phyloP scores from a whole-genome alignment of 2,329 filamentous ascomycete genomes.

The Fusarium sp. region DNA sequence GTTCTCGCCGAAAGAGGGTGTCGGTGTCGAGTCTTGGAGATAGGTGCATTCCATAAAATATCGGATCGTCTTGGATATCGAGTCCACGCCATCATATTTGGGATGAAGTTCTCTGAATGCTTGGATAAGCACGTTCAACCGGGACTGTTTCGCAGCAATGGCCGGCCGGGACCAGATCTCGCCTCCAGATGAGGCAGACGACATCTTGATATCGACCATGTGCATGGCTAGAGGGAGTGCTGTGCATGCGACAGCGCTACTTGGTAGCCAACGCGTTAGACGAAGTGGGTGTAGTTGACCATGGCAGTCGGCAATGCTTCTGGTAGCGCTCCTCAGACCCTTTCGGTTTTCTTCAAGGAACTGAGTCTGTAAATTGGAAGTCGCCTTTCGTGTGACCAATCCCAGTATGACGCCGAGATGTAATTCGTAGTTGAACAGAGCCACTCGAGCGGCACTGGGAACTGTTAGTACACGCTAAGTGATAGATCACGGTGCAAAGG shows the following conservation, averaged over 20 bases:
- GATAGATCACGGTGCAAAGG: too few relatives aligned
- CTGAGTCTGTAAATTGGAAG: slow-evolving; percentile 3
- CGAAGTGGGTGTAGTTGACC: slow-evolving; percentile 20
- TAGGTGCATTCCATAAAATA: slow-evolving; percentile 39
- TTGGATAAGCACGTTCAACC: slow-evolving; percentile 35
- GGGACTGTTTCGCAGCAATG: slow-evolving; percentile 29
- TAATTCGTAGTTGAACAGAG: slow-evolving; percentile 33
- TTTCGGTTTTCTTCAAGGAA: slow-evolving; percentile 32
- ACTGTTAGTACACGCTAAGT: background rate
- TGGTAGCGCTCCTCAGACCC: slow-evolving; percentile 27
- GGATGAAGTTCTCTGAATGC: slow-evolving; percentile 34
- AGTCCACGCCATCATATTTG: slow-evolving; percentile 37
- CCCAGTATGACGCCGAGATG: slow-evolving; percentile 32
- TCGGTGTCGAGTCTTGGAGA: background rate
- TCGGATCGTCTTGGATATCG: slow-evolving; percentile 35
- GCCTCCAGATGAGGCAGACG: slow-evolving; percentile 15
- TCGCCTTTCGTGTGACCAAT: slow-evolving; percentile 4
- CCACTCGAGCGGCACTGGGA: slow-evolving; percentile 28
- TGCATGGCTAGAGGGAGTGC: slow-evolving; percentile 37
- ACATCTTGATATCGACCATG: slow-evolving; percentile 35
- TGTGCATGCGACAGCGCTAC: slow-evolving; percentile 37
- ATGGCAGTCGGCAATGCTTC: slow-evolving; percentile 33
- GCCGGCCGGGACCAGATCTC: slow-evolving; percentile 27
- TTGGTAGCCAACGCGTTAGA: slow-evolving; percentile 32
- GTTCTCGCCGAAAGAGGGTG: background rate